Conservation (phyloP, 2,329 filamentous ascomycete species). For the Nannizzia gypsea region DNA sequence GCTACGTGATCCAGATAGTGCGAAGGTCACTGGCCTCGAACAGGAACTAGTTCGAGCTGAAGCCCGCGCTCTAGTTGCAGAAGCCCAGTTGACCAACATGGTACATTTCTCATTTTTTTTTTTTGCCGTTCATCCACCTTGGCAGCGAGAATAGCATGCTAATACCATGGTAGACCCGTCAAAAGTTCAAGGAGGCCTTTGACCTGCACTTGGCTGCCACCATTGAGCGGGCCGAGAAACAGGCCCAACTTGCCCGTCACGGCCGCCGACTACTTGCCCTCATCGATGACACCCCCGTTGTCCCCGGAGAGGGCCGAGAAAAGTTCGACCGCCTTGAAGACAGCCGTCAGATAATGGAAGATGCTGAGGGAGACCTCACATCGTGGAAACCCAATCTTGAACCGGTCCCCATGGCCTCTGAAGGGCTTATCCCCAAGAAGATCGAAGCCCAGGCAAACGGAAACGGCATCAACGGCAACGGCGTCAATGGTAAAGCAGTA, state of each 20-base stretch:
- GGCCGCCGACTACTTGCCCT: conserved; percentile 73
- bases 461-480: conserved; percentile 1
- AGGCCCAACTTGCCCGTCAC: conserved; percentile 85
- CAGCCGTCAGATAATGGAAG: conserved; percentile 76
- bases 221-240: conserved; percentile 94
- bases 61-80: conserved; percentile 88
- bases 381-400: conserved; percentile 52
- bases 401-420: conserved; percentile 34
- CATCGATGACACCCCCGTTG: conserved; percentile 78
- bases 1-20: conserved; percentile 78
- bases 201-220: conserved; percentile 77
- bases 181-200: conserved; percentile 93
- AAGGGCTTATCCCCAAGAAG: not conserved
- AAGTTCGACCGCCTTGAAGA: conserved; percentile 54
- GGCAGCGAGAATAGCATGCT: conserved; percentile 7
- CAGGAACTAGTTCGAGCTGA: conserved; percentile 94
- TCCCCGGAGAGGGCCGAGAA: conserved; percentile 68
- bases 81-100: conserved; percentile 91
- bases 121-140: too few relatives aligned
- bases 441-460: not conserved
- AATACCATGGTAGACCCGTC: conserved; percentile 56
- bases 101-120: conserved; percentile 41
- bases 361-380: conserved; percentile 78
- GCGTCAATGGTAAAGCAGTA: not conserved
- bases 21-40: conserved; percentile 71